Conservation (phyloP, 2,329 filamentous ascomycete genomes). For the Fusarium papillatum region DNA sequence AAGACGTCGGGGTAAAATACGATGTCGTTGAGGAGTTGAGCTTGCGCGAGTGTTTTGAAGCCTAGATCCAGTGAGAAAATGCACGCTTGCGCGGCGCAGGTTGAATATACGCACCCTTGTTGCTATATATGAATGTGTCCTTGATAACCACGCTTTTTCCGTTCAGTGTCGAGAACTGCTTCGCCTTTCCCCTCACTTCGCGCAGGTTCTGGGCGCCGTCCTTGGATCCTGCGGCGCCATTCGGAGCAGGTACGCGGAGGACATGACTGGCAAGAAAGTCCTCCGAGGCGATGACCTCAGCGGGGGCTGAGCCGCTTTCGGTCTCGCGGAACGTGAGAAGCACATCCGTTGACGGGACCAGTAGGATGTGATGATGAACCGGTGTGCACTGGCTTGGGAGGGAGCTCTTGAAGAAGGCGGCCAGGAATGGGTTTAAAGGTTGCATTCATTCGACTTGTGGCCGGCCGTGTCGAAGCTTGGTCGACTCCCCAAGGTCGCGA, state of each 20-base stretch:
- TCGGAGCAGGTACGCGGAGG: conserved; percentile 79
- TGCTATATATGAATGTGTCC: conserved; percentile 92
- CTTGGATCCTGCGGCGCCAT: conserved; percentile 65
- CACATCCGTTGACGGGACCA: conserved; percentile 94
- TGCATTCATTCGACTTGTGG: conserved; percentile 75
- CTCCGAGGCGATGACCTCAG: conserved; percentile 88
- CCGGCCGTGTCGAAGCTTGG: conserved; percentile 43
- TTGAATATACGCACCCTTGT: conserved; percentile 77
- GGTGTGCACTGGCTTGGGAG: conserved; percentile 93
- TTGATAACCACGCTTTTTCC: conserved; percentile 95
- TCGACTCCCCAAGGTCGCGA: conserved; percentile 45
- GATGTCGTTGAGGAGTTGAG: conserved; percentile 85
- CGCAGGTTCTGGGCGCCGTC: conserved; percentile 75
- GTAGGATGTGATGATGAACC: conserved; percentile 90
- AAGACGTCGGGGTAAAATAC: conserved; percentile 92
- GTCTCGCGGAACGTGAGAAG: conserved; percentile 90
- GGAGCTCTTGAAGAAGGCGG: conserved; percentile 98
- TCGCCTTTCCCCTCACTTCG: conserved; percentile 92
- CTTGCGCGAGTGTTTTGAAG: conserved; percentile 92
- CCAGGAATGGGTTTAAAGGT: conserved; percentile 98
- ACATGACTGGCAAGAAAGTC: conserved; percentile 99
- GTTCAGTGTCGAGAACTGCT: conserved; percentile 94
- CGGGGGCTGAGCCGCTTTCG: conserved; percentile 82
- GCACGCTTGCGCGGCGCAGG: conserved; percentile 1
- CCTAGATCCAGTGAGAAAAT: conserved; percentile 64